Conservation (phyloP, 2,329 filamentous ascomycete species). For the Claviceps sp. region DNA sequence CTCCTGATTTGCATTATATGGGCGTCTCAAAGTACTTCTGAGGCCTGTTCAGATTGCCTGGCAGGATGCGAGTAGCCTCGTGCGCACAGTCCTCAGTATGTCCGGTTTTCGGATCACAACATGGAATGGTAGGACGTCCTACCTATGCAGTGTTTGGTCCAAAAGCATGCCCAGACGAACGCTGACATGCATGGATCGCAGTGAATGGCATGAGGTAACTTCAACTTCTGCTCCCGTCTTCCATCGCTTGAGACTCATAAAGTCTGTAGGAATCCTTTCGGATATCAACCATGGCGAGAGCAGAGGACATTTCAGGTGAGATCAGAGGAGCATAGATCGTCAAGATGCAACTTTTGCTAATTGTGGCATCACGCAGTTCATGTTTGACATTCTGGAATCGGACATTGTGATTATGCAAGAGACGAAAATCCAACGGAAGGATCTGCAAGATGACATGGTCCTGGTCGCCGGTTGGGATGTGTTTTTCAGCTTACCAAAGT, state of each 20-base stretch:
- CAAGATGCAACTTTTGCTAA: neutral
- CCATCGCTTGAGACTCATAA: neutral
- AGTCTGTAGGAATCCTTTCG: constrained; percentile 56
- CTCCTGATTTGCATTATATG: neutral
- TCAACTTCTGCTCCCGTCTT: neutral
- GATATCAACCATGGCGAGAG: constrained; percentile 72
- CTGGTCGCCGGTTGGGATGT: constrained; percentile 91
- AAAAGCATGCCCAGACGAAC: neutral
- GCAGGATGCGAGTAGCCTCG: neutral
- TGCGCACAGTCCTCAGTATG: constrained; percentile 10
- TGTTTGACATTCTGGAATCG: constrained; percentile 87
- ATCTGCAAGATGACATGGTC: constrained; percentile 90
- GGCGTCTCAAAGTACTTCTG: neutral
- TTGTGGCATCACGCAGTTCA: constrained; percentile 38
- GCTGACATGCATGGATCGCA: constrained; percentile 20
- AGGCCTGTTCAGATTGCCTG: neutral
- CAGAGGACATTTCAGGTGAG: constrained; percentile 54
- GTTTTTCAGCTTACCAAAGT: constrained; percentile 81
- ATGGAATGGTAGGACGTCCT: constrained; percentile 58
- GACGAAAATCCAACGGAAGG: constrained; percentile 88
- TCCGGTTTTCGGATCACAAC: constrained; percentile 75
- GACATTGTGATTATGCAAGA: constrained; percentile 95
- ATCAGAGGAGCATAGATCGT: neutral
- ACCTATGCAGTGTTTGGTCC: neutral
- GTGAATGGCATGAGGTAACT: constrained; percentile 62